A percentile compares a stretch with the other conserved stretches of the same genome.
These are phyloP conservation scores for Brettanomyces bruxellensis DNA, from an alignment of 805 yeast species.

Conservation along the genomic window DNA sequence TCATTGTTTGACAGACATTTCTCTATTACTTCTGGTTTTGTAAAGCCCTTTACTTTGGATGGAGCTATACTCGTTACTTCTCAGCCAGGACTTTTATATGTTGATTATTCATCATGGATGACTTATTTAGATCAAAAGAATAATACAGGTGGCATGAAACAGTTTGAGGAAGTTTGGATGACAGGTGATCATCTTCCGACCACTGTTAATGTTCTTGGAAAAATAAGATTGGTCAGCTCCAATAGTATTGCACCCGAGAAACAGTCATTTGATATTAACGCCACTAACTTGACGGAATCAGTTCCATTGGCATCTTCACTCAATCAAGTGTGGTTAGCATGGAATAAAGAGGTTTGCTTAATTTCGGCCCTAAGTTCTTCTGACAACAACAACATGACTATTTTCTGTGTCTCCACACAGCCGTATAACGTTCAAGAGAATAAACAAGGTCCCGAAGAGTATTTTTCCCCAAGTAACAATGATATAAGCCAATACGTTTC, in stretches of 20 bases:
- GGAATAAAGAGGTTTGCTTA: conserved; percentile 16
- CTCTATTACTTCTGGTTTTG: conserved; percentile 7
- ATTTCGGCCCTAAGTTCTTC: conserved; percentile 7
- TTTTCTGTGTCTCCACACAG: neutral
- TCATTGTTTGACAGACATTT: conserved; percentile 5
- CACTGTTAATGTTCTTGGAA: conserved; percentile 1
- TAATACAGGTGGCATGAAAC: conserved; percentile 9
- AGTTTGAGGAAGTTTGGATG: conserved; percentile 8
- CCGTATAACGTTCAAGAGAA: too few relatives aligned
- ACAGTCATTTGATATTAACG: too few relatives aligned
- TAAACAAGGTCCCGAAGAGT: neutral
- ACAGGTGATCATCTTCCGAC: conserved; percentile 15
- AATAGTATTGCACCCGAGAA: too few relatives aligned
- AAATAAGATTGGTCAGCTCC: too few relatives aligned
- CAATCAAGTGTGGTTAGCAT: conserved; percentile 15
- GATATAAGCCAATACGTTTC: neutral
- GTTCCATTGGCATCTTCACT: conserved; percentile 8
- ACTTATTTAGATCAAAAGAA: conserved; percentile 9
- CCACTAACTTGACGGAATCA: neutral
- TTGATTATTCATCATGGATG: conserved; percentile 24
- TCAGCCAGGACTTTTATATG: conserved; percentile 13
- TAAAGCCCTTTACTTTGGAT: conserved; percentile 14
- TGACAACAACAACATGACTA: neutral
- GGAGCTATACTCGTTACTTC: conserved; percentile 14
- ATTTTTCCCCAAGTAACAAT: neutral